A percentile compares a stretch with the other conserved stretches of the same genome.
Evolutionary conservation across 2,329 filamentous ascomycete genomes (phyloP).

Genomic region (Cercospora brassicicola): DNA sequence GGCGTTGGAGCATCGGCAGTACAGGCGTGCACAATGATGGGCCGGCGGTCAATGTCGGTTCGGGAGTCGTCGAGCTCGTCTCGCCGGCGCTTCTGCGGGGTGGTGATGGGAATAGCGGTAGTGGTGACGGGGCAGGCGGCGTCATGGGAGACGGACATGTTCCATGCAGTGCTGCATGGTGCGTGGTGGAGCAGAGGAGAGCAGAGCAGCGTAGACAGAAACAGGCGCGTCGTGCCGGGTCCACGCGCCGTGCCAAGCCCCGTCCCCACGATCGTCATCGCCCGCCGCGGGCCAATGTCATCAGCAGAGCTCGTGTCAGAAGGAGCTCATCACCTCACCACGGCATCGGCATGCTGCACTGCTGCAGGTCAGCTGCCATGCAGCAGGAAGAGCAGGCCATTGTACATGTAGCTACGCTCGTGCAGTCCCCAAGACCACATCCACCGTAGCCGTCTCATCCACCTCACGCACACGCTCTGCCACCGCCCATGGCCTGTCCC

Average conservation of each 20-base stretch:
- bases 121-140: slow-evolving; percentile 6
- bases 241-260: slow-evolving; percentile 9
- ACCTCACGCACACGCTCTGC: not conserved
- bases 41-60: slow-evolving; percentile 28
- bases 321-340: not conserved
- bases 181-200: not conserved
- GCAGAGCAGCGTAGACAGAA: not conserved
- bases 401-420: too few species aligned
- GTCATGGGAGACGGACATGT: slow-evolving; percentile 25
- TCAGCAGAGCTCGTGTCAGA: not conserved
- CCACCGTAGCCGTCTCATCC: not conserved
- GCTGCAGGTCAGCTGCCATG: not conserved
- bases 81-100: slow-evolving; percentile 22
- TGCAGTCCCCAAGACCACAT: too few species aligned
- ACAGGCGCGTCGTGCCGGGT: not conserved
- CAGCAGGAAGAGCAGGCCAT: not conserved
- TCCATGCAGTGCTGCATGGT: slow-evolving; percentile 13
- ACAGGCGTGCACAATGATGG: slow-evolving; percentile 33
- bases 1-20: slow-evolving; percentile 29
- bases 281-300: not conserved
- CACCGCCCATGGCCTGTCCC: not conserved
- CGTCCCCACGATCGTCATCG: not conserved
- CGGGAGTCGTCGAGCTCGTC: slow-evolving; percentile 19
- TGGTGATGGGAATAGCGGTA: not conserved
- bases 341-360: not conserved